Evolutionary conservation across 1,284 basidiomycete genomes (phyloP), one percentile per base, ranked within the genome.

Genomic region (Malassezia globosa): DNA sequence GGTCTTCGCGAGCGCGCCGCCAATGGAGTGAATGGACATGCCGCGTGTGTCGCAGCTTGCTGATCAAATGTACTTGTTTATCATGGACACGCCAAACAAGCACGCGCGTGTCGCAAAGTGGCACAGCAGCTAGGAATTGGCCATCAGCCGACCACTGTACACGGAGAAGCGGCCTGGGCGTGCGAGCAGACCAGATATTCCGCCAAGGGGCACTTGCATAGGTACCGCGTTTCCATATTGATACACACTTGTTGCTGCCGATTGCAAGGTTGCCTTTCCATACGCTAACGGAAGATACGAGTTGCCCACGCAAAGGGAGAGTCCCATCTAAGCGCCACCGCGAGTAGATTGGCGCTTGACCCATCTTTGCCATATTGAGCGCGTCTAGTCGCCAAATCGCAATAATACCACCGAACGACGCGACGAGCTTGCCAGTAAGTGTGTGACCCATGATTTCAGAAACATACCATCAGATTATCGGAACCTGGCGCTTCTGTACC

Each of bases 141-240:
- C 37, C 50, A 19, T 46, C 44, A 13, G 44, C 39, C 26, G 50
- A 52, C 50, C 50, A 52, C 3, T 34, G 45, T 6, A 47, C 50
- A n/a, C 35, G 31, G 3, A 52, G 39, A 11, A 52, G n/a, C 16
- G 43, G 29, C 19, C 42, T 42, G 2, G 37, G 49, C 7, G 21
- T 34, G 14, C 34, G 23, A 11, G 36, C 33, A 14, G 27, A 21
- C 29, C 43, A 51, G 10, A 33, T 19, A 10, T 18, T 16, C 23
- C 31, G 37, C 43, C 43, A 45, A 14, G 19, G 24, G 5, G 48
- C 24, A 39, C 36, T 42, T 6, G 34, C 26, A 26, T 37, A 36
- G 26, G 42, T 21, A 6, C 35, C 19, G 4, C 31, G 36, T 11
- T 24, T 6, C 40, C 41, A 51, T 7, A 51, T 18, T 1, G 43